phyloP scores from a whole-genome alignment of 2,329 filamentous ascomycete species.

The Graphilbum ipis-grandicollis region DNA sequence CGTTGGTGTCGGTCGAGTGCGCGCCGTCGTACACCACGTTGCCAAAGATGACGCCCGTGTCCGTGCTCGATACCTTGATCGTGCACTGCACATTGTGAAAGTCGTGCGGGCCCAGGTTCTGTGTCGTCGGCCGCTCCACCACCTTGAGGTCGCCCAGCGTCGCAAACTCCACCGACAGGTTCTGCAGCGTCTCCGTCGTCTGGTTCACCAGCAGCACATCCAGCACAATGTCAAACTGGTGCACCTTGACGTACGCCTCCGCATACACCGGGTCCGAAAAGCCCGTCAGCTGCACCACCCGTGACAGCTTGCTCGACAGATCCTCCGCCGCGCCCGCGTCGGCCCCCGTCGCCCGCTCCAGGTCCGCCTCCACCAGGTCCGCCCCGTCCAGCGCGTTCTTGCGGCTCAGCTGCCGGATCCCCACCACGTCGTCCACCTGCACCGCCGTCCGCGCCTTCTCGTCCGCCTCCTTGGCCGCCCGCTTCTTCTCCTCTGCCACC shows the following conservation, averaged over 20 bases:
- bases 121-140: conserved; percentile 87
- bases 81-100: conserved; percentile 98
- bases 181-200: conserved; percentile 89
- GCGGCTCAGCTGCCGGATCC: conserved; percentile 83
- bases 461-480: conserved; percentile 80
- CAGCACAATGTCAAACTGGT: conserved; percentile 95
- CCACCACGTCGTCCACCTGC: conserved; percentile 88
- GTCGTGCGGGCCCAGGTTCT: conserved; percentile 87
- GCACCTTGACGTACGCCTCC: conserved; percentile 97
- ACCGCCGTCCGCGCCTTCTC: conserved; percentile 89
- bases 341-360: conserved; percentile 87
- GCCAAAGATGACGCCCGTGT: conserved; percentile 96
- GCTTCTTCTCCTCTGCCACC: conserved; percentile 92
- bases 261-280: conserved; percentile 98
- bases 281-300: conserved; percentile 90
- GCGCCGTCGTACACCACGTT: conserved; percentile 96
- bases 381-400: conserved; percentile 69
- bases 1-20: conserved; percentile 81
- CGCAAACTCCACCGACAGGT: conserved; percentile 95
- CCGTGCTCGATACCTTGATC: conserved; percentile 85
- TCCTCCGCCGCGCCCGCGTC: conserved; percentile 65
- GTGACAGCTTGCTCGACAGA: conserved; percentile 80
- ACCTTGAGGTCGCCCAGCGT: conserved; percentile 96
- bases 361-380: conserved; percentile 75
- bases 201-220: conserved; percentile 96